Conservation (phyloP, 1,284 basidiomycete genomes). For the Marasmius fiardii region DNA sequence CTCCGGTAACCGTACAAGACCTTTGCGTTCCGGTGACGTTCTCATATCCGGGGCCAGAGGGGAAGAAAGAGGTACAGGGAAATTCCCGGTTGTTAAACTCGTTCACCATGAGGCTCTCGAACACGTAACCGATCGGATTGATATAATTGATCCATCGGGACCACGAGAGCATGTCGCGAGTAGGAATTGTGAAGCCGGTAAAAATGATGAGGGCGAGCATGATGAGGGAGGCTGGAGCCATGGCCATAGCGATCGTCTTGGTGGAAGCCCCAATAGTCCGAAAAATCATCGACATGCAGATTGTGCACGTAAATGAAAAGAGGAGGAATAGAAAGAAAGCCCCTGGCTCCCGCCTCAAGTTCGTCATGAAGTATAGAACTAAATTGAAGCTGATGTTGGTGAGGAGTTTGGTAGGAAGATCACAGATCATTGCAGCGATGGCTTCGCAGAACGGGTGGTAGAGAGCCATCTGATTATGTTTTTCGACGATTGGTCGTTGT, state of each 20-base stretch:
- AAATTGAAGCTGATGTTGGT: constrained; percentile 14
- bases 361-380: constrained; percentile 11
- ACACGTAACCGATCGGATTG: constrained; percentile 36
- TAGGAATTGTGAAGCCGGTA: constrained; percentile 14
- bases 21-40: constrained; percentile 21
- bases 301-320: constrained; percentile 30
- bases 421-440: constrained; percentile 18
- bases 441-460: constrained; percentile 18
- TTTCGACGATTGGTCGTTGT: constrained; percentile 41
- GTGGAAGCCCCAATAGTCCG: constrained; percentile 37
- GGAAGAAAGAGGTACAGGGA: constrained; percentile 29
- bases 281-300: constrained; percentile 43
- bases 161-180: constrained; percentile 8
- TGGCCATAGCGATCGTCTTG: constrained; percentile 31
- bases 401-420: constrained; percentile 16
- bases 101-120: constrained; percentile 41
- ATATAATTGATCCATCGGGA: constrained; percentile 42
- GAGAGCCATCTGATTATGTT: constrained; percentile 11
- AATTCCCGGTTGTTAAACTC: constrained; percentile 36
- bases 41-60: constrained; percentile 29
- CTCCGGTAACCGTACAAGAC: constrained; percentile 38
- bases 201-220: constrained; percentile 41
- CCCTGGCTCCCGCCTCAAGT: constrained; percentile 14
- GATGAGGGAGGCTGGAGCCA: constrained; percentile 36
- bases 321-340: constrained; percentile 25